Percentiles rank a stretch among this genome's conserved stretches.
Conservation (phyloP, 768 basidiomycete genomes). For the Crassisporium funariophilum region DNA sequence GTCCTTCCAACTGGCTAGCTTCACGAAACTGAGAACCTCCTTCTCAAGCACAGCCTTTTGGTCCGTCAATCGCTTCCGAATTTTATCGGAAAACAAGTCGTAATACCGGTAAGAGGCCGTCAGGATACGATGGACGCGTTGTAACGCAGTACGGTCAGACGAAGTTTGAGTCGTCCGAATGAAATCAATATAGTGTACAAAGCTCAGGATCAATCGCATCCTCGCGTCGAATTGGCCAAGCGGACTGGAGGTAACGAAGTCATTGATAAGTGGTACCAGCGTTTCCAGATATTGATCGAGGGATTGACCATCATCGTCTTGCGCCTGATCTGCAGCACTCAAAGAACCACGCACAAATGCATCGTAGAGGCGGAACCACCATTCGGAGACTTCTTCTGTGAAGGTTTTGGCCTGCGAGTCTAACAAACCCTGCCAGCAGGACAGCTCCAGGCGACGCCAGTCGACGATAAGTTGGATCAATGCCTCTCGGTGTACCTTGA, state of each 20-base stretch:
- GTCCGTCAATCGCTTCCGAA: slow-evolving; percentile 50
- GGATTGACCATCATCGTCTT: slow-evolving; percentile 28
- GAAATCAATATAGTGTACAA: slow-evolving; percentile 51
- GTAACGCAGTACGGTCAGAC: slow-evolving; percentile 35
- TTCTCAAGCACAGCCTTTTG: slow-evolving; percentile 71
- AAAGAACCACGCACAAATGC: slow-evolving; percentile 65
- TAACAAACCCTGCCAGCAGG: slow-evolving; percentile 83
- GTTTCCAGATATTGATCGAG: slow-evolving; percentile 58
- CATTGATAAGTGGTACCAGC: slow-evolving; percentile 77
- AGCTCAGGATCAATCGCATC: slow-evolving; percentile 67
- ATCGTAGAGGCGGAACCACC: slow-evolving; percentile 94
- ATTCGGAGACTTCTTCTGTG: slow-evolving; percentile 51
- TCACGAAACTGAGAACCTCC: slow-evolving; percentile 83
- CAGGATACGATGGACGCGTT: slow-evolving; percentile 60
- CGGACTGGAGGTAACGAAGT: slow-evolving; percentile 74
- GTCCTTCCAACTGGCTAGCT: slow-evolving; percentile 98
- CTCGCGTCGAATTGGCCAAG: slow-evolving; percentile 81
- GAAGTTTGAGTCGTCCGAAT: slow-evolving; percentile 36
- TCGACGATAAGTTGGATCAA: slow-evolving; percentile 76
- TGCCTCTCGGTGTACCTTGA: slow-evolving; percentile 65
- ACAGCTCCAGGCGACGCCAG: slow-evolving; percentile 89
- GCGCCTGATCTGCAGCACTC: slow-evolving; percentile 45
- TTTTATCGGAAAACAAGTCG: slow-evolving; percentile 51
- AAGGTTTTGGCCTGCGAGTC: slow-evolving; percentile 66
- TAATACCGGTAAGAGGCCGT: slow-evolving; percentile 65